Conservation (phyloP, 495 filamentous ascomycete species). For the Podospora didyma region DNA sequence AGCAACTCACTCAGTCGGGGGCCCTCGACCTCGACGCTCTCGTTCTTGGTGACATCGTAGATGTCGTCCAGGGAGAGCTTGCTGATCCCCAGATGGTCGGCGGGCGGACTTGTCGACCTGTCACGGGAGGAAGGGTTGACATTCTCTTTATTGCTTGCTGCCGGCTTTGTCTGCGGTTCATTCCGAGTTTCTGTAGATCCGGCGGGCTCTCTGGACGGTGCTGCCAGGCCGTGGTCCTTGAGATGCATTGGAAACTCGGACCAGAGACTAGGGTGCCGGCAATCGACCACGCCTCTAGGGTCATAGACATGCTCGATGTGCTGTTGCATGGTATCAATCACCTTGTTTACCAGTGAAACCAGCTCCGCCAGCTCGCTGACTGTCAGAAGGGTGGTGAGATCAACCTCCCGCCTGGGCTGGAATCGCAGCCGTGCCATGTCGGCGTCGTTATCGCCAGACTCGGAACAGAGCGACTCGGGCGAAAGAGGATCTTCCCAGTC, state of each 20-base stretch:
- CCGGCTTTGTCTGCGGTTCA: background rate
- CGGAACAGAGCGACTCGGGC: background rate
- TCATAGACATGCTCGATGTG: conserved; percentile 46
- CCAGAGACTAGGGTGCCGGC: conserved; percentile 24
- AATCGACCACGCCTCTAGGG: conserved; percentile 17
- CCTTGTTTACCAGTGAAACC: conserved; percentile 33
- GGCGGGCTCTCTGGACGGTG: conserved; percentile 1
- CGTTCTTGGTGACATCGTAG: background rate
- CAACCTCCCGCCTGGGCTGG: conserved; percentile 27
- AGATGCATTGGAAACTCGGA: conserved; percentile 26
- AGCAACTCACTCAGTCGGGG: conserved; percentile 39
- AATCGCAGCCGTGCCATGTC: conserved; percentile 26
- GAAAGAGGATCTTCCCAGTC: no score
- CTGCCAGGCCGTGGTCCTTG: conserved; percentile 21
- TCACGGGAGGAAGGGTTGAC: conserved; percentile 15
- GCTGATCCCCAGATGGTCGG: background rate
- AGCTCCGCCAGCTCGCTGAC: conserved; percentile 27
- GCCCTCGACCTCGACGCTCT: conserved; percentile 19
- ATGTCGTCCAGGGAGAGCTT: conserved; percentile 2
- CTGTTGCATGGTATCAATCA: conserved; percentile 47
- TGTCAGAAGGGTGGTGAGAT: conserved; percentile 28
- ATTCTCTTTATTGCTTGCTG: conserved; percentile 22
- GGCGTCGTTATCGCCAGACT: conserved; percentile 9
- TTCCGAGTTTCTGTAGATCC: background rate
- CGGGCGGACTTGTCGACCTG: conserved; percentile 10